A percentile compares a stretch with the other conserved stretches of the same genome.
Evolutionary conservation across 1,284 basidiomycete genomes (phyloP).

Genomic region (Pascua sp.): DNA sequence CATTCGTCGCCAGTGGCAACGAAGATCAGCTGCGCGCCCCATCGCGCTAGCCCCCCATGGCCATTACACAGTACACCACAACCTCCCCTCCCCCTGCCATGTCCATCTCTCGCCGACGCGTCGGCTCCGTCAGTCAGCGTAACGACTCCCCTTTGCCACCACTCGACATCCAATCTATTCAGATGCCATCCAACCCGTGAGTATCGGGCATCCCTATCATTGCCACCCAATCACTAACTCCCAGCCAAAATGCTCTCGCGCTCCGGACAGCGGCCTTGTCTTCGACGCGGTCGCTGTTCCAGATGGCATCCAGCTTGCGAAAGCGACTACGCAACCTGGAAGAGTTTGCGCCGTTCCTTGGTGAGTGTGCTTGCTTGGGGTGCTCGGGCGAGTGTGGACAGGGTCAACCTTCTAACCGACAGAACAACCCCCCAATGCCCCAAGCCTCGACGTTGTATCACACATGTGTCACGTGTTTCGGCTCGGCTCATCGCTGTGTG

Average conservation of each 20-base stretch:
- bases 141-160: conserved; percentile 35
- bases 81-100: conserved; percentile 10
- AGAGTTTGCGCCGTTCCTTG: conserved; percentile 45
- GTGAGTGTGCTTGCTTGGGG: conserved; percentile 25
- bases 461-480: conserved; percentile 93
- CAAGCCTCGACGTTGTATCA: conserved; percentile 61
- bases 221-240: conserved; percentile 6
- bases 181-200: conserved; percentile 47
- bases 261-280: conserved; percentile 48
- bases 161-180: conserved; percentile 45
- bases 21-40: no score
- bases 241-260: conserved; percentile 47
- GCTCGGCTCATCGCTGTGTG: conserved; percentile 88
- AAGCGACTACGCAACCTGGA: conserved; percentile 42
- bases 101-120: conserved; percentile 41
- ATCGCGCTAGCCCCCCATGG: no score
- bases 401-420: background rate
- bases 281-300: conserved; percentile 44
- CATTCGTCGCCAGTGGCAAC: no score
- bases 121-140: conserved; percentile 46
- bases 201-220: conserved; percentile 9
- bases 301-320: conserved; percentile 43
- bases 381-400: background rate
- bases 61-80: no score
- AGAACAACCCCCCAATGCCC: conserved; percentile 42